Evolutionary conservation across 2,329 filamentous ascomycete genomes (phyloP), one percentile per base, ranked within the genome.

Genomic region (Elsinoe batatas): DNA sequence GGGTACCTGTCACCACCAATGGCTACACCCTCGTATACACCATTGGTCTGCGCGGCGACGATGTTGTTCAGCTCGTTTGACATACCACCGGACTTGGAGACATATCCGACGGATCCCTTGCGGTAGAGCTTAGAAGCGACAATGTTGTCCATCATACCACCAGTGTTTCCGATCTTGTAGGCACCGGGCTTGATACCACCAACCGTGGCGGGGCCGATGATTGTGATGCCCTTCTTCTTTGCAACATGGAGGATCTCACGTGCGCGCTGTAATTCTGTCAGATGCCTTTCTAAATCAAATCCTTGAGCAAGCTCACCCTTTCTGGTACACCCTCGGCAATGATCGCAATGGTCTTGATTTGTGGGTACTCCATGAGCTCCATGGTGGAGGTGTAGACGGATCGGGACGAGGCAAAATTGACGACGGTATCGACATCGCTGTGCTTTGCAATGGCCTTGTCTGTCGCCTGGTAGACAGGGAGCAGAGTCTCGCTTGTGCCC

Each of bases 101-200:
- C 93, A 76, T 98, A 98, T 67, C 89, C 93, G 64, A 98, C 91
- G 65, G 93, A 97, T 67, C 93, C 93, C 78, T 93, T 93, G 76
- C 93, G 91, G 85, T 98, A 98, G 60, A 98, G 88, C 85, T 98
- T 98, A 73, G 93, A 97, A 65, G 93, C 90, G 62, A 98, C 93
- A 68, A 98, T 98, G 83, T 98, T 98, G 83, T 98, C 93, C 93
- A 98, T 98, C 93, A 98, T 98, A 76, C 93, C 93, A 82, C 93
- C 93, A 68, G 93, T 98, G 83, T 98, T 98, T 73, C 93, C 93
- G 63, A 98, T 98, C 84, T 97, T 98, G 87, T 91, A 98, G 73
- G 88, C 88, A 74, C 93, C 93, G 61, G 93, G 93, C 84, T 97
- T 98, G 79, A 98, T 97, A 69, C 93, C 93, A 83, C 93, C 93